Evolutionary conservation across 2,329 filamentous ascomycete species (phyloP).

Genomic region (Coniella vitis): DNA sequence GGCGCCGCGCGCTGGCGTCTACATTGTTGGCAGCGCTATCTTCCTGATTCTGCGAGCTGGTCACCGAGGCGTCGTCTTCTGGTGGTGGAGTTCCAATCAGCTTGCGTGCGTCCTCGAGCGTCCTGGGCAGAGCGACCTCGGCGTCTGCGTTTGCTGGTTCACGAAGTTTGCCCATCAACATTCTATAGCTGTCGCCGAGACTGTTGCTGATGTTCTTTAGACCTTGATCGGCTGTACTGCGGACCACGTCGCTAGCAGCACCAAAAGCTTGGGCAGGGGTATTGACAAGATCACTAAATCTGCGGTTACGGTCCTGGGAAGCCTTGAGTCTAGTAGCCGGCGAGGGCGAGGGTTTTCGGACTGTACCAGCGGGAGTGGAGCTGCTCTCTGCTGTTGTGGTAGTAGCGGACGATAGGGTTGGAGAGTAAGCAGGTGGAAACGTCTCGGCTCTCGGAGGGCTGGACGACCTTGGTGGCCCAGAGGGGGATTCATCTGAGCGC

Average conservation of each 20-base stretch:
- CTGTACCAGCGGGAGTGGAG: conserved; percentile 16
- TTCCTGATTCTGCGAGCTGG: conserved; percentile 41
- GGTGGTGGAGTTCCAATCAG: conserved; percentile 69
- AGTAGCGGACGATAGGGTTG: conserved; percentile 32
- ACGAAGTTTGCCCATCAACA: conserved; percentile 80
- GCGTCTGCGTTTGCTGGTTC: conserved; percentile 32
- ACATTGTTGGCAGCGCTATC: conserved; percentile 26
- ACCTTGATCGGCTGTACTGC: conserved; percentile 84
- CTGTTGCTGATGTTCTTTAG: conserved; percentile 89
- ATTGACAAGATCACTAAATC: conserved; percentile 80
- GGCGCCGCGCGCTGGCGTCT: conserved; percentile 14
- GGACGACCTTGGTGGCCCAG: conserved; percentile 56
- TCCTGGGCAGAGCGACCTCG: conserved; percentile 67
- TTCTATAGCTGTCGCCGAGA: conserved; percentile 87
- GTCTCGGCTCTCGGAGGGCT: conserved; percentile 46
- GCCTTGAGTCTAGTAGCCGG: conserved; percentile 37
- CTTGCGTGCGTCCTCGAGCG: conserved; percentile 85
- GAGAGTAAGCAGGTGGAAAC: conserved; percentile 49
- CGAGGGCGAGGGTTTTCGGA: conserved; percentile 30
- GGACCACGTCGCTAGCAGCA: conserved; percentile 74
- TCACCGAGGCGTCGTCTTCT: conserved; percentile 54
- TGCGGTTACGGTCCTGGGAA: conserved; percentile 57
- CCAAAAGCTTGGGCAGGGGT: conserved; percentile 75
- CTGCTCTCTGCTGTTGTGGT: conserved; percentile 22
- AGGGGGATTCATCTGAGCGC: conserved; percentile 68